Evolutionary conservation across 768 basidiomycete species (phyloP).

Genomic region (Dentipellis sp.): DNA sequence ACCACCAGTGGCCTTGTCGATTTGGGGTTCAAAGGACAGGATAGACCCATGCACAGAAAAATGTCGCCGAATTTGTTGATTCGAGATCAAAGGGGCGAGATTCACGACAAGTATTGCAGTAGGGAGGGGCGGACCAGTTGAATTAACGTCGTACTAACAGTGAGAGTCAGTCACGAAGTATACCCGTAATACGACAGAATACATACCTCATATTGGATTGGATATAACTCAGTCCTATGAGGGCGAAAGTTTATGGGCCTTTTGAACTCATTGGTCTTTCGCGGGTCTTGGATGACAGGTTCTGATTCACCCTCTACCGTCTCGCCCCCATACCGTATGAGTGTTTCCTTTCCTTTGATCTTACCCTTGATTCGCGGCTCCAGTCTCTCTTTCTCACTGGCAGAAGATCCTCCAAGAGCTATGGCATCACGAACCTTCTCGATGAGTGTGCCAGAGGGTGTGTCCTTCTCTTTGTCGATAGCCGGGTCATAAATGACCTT

Average conservation of each 20-base stretch:
- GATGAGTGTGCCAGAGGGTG: constrained; percentile 28
- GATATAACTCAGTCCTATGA: constrained; percentile 31
- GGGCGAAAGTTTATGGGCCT: constrained; percentile 21
- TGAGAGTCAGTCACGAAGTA: constrained; percentile 2
- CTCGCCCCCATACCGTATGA: constrained; percentile 48
- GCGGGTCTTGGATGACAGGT: constrained; percentile 41
- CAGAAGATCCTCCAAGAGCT: constrained; percentile 14
- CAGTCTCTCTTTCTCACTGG: neutral
- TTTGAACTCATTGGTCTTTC: constrained; percentile 32
- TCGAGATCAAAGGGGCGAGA: constrained; percentile 64
- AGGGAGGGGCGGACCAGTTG: constrained; percentile 64
- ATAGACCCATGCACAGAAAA: constrained; percentile 58
- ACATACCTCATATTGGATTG: constrained; percentile 49
- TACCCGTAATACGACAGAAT: neutral
- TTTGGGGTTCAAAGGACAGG: constrained; percentile 62
- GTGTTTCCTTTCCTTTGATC: constrained; percentile 51
- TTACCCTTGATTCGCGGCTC: constrained; percentile 49
- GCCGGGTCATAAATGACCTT: constrained; percentile 58
- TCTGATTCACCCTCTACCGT: constrained; percentile 35
- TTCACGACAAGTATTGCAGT: constrained; percentile 63
- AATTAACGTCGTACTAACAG: constrained; percentile 64
- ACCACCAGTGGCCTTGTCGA: constrained; percentile 72
- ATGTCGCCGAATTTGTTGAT: constrained; percentile 52
- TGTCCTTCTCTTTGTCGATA: constrained; percentile 37
- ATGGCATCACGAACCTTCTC: constrained; percentile 29